Base-by-base conservation (phyloP, 1,284 basidiomycete genomes). In the Trichosporon inkin region DNA sequence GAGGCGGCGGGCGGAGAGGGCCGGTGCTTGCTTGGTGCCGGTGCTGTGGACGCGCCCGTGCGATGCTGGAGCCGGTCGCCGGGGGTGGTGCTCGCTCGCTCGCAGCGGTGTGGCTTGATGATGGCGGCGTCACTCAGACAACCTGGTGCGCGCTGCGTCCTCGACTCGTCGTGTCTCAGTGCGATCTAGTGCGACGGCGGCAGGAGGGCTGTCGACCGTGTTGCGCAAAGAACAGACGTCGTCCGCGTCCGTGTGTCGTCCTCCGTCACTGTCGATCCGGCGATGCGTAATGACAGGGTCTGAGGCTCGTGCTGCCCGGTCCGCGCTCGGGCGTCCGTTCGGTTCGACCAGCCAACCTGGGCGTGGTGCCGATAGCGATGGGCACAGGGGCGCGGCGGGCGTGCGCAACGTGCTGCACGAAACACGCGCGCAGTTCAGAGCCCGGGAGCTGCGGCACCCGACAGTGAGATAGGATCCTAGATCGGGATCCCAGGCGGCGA, bases 191-290 rank as follows among this genome's bases (percentile, higher is more conserved):
- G 22, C 14, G 24, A 16, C 3, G 44, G 6, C 19, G 44, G n/a
- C n/a, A n/a, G n/a, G n/a, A n/a, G n/a, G n/a, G n/a, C n/a, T n/a
- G n/a, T n/a, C n/a, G n/a, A n/a, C n/a, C n/a, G 44, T 32, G 16
- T 49, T 24, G 14, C 28, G 24, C 44, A 14, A 17, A 32, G 24
- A 32, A 28, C 22, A 24, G n/a, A n/a, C 28, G 44, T 47, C 44
- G 24, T 5, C n/a, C 22, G 44, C n/a, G 44, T 5, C n/a, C 22
- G 44, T n/a, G 44, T 49, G 24, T 49, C 44, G 24, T 49, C 44
- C 28, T 49, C 28, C 24, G 44, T 49, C 24, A 24, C 44, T 49
- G 44, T 24, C 44, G 44, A 49, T 49, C 44, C 44, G 44, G 44
- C 24, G 28, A 19, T 32, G 44, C 24, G 24, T 24, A 32, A 10